These are phyloP conservation scores for Cyclotella atomus DNA, from an alignment of 108 stramenopile genomes.

Conservation along the genomic window DNA sequence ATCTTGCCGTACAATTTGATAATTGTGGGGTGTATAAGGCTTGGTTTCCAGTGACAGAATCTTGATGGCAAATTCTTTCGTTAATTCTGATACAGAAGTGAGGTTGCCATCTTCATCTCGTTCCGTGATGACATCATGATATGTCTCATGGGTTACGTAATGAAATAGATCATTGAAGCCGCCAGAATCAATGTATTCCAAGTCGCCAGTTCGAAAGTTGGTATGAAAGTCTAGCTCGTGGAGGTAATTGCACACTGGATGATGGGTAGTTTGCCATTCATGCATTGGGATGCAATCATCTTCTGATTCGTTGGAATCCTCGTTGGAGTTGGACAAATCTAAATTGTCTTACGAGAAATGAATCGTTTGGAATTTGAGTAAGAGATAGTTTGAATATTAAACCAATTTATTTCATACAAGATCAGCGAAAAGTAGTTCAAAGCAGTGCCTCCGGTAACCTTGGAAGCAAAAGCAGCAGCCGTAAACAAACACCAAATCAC, in stretches of 20 bases:
- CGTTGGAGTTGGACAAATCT: no score
- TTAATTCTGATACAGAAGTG: no score
- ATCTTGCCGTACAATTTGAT: conserved; percentile 45
- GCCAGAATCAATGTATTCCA: conserved; percentile 17
- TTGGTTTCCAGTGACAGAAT: conserved; percentile 28
- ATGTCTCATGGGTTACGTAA: neutral
- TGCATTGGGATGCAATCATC: conserved; percentile 50
- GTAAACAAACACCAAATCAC: no score
- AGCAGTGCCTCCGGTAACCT: no score
- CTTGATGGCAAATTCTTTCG: conserved; percentile 36
- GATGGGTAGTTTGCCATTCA: conserved; percentile 23
- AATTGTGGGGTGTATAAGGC: conserved; percentile 29
- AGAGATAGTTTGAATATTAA: no score
- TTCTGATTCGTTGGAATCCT: neutral
- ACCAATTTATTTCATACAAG: no score
- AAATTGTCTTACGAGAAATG: no score
- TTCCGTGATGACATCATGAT: no score
- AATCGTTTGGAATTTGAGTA: no score
- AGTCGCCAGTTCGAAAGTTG: conserved; percentile 7
- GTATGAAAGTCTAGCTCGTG: conserved; percentile 41
- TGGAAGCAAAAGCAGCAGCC: no score
- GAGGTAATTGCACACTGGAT: conserved; percentile 35
- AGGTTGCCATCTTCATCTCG: no score
- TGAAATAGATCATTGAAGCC: conserved; percentile 50
- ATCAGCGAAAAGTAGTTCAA: no score